Base-by-base conservation (phyloP, 116 monocot genomes). In the Posidonia oceanica region DNA sequence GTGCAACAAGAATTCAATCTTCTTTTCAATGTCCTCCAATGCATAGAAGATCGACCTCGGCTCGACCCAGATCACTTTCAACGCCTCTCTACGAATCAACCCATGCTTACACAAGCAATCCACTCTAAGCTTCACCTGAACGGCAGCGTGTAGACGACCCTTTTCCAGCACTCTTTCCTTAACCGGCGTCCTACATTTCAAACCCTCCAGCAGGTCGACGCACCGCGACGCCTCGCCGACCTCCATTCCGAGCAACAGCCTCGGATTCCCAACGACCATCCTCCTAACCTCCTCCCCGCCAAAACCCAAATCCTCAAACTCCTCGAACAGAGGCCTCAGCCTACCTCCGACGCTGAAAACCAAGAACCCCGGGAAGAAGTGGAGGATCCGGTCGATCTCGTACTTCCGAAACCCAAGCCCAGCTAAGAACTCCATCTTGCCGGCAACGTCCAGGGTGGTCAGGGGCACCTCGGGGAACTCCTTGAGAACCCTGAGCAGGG, bases 11-110 rank as follows among this genome's bases (percentile, higher is more conserved):
- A 87, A 97, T 5, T 87, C 82, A 2, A 97, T 82, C 76, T 97
- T 97, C 76, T 78, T 80, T 68, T 87, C 85, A 14, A 87, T 70
- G 52, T 97, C 97, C n/a, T 74, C 76, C 57, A 83, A 39, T 11
- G 69, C 71, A 42, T 97, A 87, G n/a, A 87, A 23, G 4, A 97
- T 82, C 8, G 68, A 16, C 63, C 97, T 83, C 0, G 97, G 97
- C 75, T 97, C 97, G 13, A 77, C 64, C 67, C 72, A 78, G 4
- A 97, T 23, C 22, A 92, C 80, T 60, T 80, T 83, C 42, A 89
- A 76, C 3, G 92, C 89, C 11, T 97, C 97, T 74, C 85, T 80
- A 15, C 68, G 80, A 7, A 79, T 97, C 75, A 97, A 74, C 11
- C 97, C 97, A 42, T 82, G 75, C 13, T 59, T 38, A 76, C 79